A percentile compares a stretch with the other conserved stretches of the same genome.
Conservation (phyloP, 139 green algal species). For the Eudorina sp. region DNA sequence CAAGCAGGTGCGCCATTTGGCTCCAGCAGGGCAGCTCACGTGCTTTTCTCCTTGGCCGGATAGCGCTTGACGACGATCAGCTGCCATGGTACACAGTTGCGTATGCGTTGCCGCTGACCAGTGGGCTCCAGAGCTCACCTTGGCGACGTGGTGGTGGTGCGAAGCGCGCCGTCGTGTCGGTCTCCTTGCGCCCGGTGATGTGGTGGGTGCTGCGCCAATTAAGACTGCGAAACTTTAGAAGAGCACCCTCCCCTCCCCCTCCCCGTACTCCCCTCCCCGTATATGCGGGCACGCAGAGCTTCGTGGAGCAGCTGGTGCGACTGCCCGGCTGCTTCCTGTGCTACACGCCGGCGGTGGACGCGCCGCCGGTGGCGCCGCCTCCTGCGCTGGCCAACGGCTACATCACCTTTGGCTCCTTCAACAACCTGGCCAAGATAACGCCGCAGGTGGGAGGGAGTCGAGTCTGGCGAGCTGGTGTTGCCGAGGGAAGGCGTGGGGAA, state of each 20-base stretch:
- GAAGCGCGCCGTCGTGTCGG: no score
- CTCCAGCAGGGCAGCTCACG: not conserved
- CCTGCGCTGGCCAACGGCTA: slow-evolving; percentile 84
- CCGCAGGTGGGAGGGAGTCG: slow-evolving; percentile 69
- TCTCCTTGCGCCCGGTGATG: no score
- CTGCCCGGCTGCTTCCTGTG: slow-evolving; percentile 96
- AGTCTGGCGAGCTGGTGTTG: not conserved
- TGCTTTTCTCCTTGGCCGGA: no score
- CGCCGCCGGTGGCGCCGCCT: slow-evolving; percentile 81
- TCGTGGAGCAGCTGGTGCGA: slow-evolving; percentile 89
- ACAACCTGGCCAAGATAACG: slow-evolving; percentile 97
- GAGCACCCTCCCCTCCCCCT: not conserved
- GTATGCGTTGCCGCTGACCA: no score
- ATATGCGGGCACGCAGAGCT: slow-evolving; percentile 51
- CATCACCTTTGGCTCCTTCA: slow-evolving; percentile 98
- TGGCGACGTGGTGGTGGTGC: no score
- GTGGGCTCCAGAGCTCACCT: no score
- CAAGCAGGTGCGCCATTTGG: slow-evolving; percentile 67
- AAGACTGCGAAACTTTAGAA: no score
- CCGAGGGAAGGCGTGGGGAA: not conserved
- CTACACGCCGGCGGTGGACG: slow-evolving; percentile 92
- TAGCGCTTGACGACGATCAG: no score
- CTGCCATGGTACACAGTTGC: no score
- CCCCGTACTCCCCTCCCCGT: not conserved
- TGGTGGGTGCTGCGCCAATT: no score